A percentile compares a stretch with the other conserved stretches of the same genome.
Conservation (phyloP, 169 alveolate genomes). For the Plasmodium falciparum region DNA sequence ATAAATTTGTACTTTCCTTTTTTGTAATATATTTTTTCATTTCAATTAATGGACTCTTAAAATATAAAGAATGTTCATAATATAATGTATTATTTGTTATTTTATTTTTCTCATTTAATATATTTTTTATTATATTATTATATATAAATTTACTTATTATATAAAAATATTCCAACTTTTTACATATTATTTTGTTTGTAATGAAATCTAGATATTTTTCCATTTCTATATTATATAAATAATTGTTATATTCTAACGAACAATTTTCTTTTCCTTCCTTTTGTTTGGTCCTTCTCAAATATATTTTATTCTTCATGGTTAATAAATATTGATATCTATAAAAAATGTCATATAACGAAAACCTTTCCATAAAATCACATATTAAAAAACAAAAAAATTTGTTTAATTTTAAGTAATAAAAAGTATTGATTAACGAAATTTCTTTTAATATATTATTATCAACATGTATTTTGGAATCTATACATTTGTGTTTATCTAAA, state of each 20-base stretch:
- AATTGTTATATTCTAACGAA: no score
- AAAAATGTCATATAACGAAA: conserved; percentile 32
- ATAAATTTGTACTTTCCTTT: no score
- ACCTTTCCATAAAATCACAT: conserved; percentile 30
- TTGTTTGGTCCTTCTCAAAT: not conserved
- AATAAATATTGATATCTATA: conserved; percentile 45
- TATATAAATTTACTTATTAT: conserved; percentile 27
- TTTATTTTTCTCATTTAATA: not conserved
- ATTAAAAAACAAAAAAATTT: conserved; percentile 39
- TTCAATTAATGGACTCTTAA: no score
- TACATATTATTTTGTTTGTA: conserved; percentile 27
- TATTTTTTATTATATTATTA: not conserved
- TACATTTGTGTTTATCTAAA: no score
- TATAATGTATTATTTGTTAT: no score
- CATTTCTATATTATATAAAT: conserved; percentile 5
- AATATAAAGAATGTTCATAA: no score
- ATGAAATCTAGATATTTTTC: conserved; percentile 49
- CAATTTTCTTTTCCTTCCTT: not conserved
- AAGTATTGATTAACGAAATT: conserved; percentile 12
- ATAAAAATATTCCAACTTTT: conserved; percentile 19
- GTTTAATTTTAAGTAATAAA: conserved; percentile 28
- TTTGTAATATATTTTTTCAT: no score
- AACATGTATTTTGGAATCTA: no score
- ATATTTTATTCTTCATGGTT: conserved; percentile 33
- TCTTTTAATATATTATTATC: conserved; percentile 24